A percentile compares a stretch with the other conserved stretches of the same genome.
Conservation (phyloP, 768 basidiomycete genomes). For the Cystobasidium onofrii region DNA sequence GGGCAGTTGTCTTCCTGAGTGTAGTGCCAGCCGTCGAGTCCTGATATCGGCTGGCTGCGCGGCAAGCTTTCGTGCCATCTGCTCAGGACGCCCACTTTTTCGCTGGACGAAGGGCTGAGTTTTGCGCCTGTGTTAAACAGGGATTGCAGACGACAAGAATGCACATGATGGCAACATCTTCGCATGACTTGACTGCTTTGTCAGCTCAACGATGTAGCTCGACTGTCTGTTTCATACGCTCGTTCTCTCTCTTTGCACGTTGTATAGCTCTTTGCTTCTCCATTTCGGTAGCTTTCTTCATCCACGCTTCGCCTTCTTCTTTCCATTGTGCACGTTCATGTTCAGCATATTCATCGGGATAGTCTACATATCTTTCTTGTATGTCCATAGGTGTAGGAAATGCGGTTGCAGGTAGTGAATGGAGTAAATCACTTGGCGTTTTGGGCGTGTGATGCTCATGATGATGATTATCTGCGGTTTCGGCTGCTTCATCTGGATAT, state of each 20-base stretch:
- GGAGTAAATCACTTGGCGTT: slow-evolving; percentile 57
- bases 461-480: slow-evolving; percentile 40
- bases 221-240: background rate
- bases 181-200: too few species aligned
- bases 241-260: background rate
- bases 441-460: slow-evolving; percentile 35
- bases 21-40: background rate
- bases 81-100: too few species aligned
- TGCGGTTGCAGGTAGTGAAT: background rate
- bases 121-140: too few species aligned
- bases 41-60: too few species aligned
- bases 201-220: background rate
- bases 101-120: too few species aligned
- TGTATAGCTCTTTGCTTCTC: slow-evolving; percentile 25
- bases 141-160: too few species aligned
- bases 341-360: slow-evolving; percentile 56
- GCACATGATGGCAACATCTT: too few species aligned
- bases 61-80: too few species aligned
- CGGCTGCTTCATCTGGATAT: background rate
- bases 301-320: slow-evolving; percentile 37
- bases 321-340: slow-evolving; percentile 41
- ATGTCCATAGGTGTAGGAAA: slow-evolving; percentile 18
- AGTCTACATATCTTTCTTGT: slow-evolving; percentile 91
- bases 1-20: background rate
- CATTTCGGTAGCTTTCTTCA: slow-evolving; percentile 31